Base-by-base conservation (phyloP, 768 basidiomycete species). In the Candolleomyces eurysporus region DNA sequence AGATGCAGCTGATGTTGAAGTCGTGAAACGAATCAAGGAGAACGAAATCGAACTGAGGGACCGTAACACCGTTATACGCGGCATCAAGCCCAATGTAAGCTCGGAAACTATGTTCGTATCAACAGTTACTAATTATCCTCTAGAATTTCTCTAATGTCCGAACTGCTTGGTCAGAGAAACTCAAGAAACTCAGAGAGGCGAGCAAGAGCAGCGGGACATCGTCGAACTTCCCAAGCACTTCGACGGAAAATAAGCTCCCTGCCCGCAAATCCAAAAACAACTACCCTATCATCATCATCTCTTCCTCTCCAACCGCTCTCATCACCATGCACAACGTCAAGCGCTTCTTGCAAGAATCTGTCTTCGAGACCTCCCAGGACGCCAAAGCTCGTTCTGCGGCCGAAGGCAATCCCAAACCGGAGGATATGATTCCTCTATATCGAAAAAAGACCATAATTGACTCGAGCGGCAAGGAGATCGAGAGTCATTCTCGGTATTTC, bases 291-390 rank as follows among this genome's bases (percentile, higher is more conserved):
- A 97, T 98, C 73, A 91, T 98, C 79, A 95, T 99, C 48, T 96
- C 96, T 0, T 96, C 95, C 0, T 95, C 91, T 16, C 95, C 95
- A 0, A 98, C 96, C 1, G 88, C 94, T 3, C 84, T 99, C 59
- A 89, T 99, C 70, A 97, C 94, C 6, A 97, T 99, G 94, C 88
- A 95, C 83, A 99, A 99, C 69, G 94, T 98, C 59, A 92, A 92
- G 72, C 85, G 84, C 36, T 97, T 98, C 76, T 76, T 99, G 16
- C 94, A 98, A 76, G 94, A 98, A 68, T 85, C 93, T 0, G 89
- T 87, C 17, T 95, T 91, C 66, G 89, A 93, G 68, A 79, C 85
- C 5, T 89, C 92, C 0, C 84, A 90, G 65, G 84, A 87, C 1
- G 93, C 93, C 0, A 85, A 89, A 26, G 83, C 84, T 32, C 85